Evolutionary conservation across 352 stramenopile genomes (phyloP), one percentile per base, ranked within the genome.

Genomic region (Globisporangium orthogonon): DNA sequence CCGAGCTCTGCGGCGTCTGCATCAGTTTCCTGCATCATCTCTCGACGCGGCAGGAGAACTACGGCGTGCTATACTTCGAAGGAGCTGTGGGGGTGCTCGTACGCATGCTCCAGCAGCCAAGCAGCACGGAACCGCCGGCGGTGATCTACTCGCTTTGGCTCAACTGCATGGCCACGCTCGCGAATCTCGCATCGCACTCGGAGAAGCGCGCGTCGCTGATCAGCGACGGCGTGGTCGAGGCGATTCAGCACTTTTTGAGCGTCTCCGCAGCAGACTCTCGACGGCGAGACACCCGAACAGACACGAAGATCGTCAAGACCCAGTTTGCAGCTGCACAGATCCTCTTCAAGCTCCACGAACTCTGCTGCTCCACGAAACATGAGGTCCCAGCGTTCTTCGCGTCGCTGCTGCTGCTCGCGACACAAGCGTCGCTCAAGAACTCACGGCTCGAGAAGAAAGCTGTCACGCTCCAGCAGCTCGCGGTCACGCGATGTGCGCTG

Each of bases 1-100:
- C 73, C 33, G 78, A 89, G 60, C 71, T 94, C 28, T 90, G 81
- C 47, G 66, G 78, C 1, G 69, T 82, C 14, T 86, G 78, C 44
- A 66, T 94, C 35, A 74, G 70, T 40, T 90, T 91, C 54, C 72
- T 94, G 5, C 69, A 81, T 28, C 76, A 94, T 18, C 63, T 91
- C 7, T 88, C 83, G n/a, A 81, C 77, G 0, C 74, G 76, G 14
- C 35, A 56, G 0, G 74, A 83, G 58, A 93, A 91, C 65, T 71
- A 83, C 54, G 65, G 76, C 1, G 59, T 80, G 14, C 65, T 93
- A 10, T 93, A 72, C 60, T 78, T 73, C 56, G 83, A 91, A 60
- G 77, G 78, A 14, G 67, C 72, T 1, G 75, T 87, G 13, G 66
- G 67, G 4, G 54, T 91, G 17, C 71, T 87, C 7, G 75, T 89